These are phyloP conservation scores for Ogataea methanolica DNA, from an alignment of 805 yeast genomes.

Conservation along the genomic window DNA sequence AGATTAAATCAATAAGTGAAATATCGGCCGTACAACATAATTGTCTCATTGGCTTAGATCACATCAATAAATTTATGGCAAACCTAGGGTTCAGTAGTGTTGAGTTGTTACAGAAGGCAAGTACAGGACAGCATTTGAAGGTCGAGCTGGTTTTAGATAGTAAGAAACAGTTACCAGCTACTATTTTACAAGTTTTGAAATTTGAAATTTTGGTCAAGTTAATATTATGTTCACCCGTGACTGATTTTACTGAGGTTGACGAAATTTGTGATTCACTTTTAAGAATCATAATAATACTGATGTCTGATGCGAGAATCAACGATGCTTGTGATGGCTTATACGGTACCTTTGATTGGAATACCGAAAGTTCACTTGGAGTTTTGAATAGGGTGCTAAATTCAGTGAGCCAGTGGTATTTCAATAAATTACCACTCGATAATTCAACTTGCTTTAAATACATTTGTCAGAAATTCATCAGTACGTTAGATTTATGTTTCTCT, in stretches of 20 bases:
- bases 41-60: not conserved
- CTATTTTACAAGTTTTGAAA: constrained; percentile 10
- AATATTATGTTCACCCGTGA: not conserved
- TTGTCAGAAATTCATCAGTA: constrained; percentile 1
- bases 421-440: not conserved
- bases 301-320: constrained; percentile 14
- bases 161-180: constrained; percentile 6
- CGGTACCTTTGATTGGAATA: not conserved
- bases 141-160: constrained; percentile 7
- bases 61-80: constrained; percentile 1
- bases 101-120: not conserved
- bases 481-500: constrained; percentile 3
- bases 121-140: not conserved
- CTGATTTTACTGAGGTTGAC: not conserved
- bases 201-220: constrained; percentile 6
- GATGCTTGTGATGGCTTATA: constrained; percentile 8
- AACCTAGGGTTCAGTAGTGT: constrained; percentile 6
- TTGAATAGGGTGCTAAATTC: constrained; percentile 9
- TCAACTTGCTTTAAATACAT: constrained; percentile 1
- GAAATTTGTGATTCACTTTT: not conserved
- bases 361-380: constrained; percentile 8
- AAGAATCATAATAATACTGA: not conserved
- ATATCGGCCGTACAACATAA: not conserved
- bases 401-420: constrained; percentile 7
- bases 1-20: not conserved